Base-by-base conservation (phyloP, 192 early-diverging fungal species). In the Gamsiella multidivaricata region DNA sequence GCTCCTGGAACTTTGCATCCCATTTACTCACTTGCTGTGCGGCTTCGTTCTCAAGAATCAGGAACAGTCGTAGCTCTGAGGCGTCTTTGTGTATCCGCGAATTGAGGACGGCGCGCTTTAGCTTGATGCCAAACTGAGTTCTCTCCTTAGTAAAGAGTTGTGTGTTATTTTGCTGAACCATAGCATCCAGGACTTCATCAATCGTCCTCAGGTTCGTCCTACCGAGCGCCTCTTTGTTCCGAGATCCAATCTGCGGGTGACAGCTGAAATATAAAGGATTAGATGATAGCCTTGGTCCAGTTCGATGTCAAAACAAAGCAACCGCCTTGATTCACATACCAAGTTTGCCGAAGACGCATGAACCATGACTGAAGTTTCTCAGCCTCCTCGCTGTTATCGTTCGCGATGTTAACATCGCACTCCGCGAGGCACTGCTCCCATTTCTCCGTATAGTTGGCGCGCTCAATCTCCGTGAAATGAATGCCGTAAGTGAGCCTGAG, bases 391-490 rank as follows among this genome's bases (percentile, higher is more conserved):
- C 28, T 49, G 23, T 62, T 60, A 11, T 47, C 53, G 45, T 49
- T 39, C 10, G 36, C 25, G 9, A 29, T n/a, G 17, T 67, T 55
- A 28, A 80, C 31, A 31, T 82, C 41, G 28, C 83, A 65, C 2
- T 88, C 86, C 15, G 63, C 50, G 54, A 83, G 53, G 53, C 85
- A 86, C 26, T 74, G 60, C 23, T 82, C 81, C 62, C 69, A 76
- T 23, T 88, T 62, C 28, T 91, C 84, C 15, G 81, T 73, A 54
- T 92, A 92, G 55, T 88, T 91, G 31, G 76, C 63, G 45, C 81
- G 70, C 60, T 92, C 90, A 50, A 92, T 80, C 1, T 73, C 61
- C 11, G 83, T 76, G 57, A 91, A 88, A 8, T 69, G 61, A 8
- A 92, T 70, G 3, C 80, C 67, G 25, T 89, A 70, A 14, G 81